A percentile compares a stretch with the other conserved stretches of the same genome.
Conservation (phyloP, 176 grass and related monocot genomes). For the Secale cereale region DNA sequence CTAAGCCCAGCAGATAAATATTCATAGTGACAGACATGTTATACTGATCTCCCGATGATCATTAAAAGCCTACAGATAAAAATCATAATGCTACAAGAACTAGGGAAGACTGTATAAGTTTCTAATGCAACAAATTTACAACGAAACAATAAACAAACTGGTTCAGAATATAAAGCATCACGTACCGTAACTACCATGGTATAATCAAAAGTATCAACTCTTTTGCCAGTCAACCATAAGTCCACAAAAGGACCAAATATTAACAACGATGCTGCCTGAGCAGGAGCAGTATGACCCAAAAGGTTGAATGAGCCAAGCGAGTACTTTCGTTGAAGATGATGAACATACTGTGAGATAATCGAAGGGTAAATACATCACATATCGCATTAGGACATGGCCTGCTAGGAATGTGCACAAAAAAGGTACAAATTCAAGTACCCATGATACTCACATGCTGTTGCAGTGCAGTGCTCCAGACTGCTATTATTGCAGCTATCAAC, state of each 20-base stretch:
- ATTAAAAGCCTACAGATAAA: not conserved
- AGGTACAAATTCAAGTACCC: not conserved
- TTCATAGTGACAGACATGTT: not conserved
- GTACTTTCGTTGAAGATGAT: conserved; percentile 24
- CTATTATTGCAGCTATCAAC: conserved; percentile 37
- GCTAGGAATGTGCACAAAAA: not conserved
- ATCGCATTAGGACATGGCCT: not conserved
- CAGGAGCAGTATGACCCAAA: conserved; percentile 29
- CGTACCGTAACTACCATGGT: conserved; percentile 19
- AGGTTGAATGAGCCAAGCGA: conserved; percentile 30
- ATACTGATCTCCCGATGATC: not conserved
- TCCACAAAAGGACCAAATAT: conserved; percentile 27
- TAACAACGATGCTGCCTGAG: conserved; percentile 16
- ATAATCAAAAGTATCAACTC: conserved; percentile 25
- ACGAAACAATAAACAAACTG: not conserved
- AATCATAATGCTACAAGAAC: not conserved
- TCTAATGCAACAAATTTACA: not conserved
- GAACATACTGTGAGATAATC: conserved; percentile 14
- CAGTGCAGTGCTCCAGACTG: conserved; percentile 35
- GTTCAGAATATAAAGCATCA: not conserved
- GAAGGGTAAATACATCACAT: not conserved
- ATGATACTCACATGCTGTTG: conserved; percentile 50
- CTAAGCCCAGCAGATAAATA: no score
- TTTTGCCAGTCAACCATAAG: conserved; percentile 24
- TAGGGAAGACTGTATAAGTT: not conserved